Conservation (phyloP, 129 eudicot genomes). For the Helianthus tuberosus region DNA sequence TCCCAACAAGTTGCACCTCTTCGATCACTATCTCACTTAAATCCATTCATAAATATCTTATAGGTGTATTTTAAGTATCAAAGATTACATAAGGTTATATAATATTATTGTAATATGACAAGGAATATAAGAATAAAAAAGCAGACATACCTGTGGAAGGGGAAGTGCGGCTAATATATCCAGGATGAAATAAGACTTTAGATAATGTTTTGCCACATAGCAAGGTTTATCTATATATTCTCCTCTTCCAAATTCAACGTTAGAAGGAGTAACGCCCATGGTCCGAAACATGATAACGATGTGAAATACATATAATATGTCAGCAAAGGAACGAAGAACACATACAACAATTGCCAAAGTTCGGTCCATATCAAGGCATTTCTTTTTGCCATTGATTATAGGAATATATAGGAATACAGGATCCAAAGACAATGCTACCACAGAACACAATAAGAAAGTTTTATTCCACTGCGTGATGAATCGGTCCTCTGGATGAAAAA, state of each 20-base stretch:
- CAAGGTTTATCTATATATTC: conserved; percentile 16
- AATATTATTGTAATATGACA: not conserved
- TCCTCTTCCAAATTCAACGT: not conserved
- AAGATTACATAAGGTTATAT: not conserved
- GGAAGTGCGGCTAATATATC: conserved; percentile 46
- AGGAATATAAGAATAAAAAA: not conserved
- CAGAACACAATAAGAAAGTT: conserved; percentile 32
- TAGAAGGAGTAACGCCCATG: conserved; percentile 20
- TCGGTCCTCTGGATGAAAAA: conserved; percentile 30
- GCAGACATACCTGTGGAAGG: conserved; percentile 41
- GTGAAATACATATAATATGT: conserved; percentile 28
- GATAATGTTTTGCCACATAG: conserved; percentile 37
- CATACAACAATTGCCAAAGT: conserved; percentile 28
- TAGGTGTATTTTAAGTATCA: not conserved
- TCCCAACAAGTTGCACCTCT: not conserved
- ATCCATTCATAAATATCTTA: not conserved
- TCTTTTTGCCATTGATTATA: conserved; percentile 25
- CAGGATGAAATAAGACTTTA: conserved; percentile 34
- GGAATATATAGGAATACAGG: conserved; percentile 50
- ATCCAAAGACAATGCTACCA: conserved; percentile 41
- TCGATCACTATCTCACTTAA: not conserved
- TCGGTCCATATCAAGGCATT: conserved; percentile 38
- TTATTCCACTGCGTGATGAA: conserved; percentile 44
- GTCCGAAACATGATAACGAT: conserved; percentile 33
- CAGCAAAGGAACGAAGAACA: conserved; percentile 35